Evolutionary conservation across 2,329 filamentous ascomycete species (phyloP).

Genomic region (Calonectria pteridis): DNA sequence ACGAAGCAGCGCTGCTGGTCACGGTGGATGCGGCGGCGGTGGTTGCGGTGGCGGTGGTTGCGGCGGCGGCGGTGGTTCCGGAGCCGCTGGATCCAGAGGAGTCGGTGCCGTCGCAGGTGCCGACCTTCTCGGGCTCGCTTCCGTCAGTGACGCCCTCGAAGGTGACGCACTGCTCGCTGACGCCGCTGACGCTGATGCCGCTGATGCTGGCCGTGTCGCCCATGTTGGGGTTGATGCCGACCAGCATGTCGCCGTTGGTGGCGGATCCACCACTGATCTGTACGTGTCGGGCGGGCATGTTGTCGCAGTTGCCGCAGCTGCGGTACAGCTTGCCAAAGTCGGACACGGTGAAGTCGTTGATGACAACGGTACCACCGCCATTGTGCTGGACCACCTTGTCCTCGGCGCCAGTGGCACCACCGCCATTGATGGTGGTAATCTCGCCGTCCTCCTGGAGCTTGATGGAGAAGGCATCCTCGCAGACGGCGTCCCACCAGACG

Average conservation of each 20-base stretch:
- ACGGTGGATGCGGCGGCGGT: neutral
- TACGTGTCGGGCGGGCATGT: conserved; percentile 55
- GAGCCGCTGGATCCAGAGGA: conserved; percentile 4
- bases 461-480: conserved; percentile 57
- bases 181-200: conserved; percentile 34
- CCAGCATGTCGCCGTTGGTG: conserved; percentile 53
- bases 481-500: conserved; percentile 63
- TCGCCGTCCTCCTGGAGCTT: conserved; percentile 42
- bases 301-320: conserved; percentile 60
- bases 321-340: conserved; percentile 64
- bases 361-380: conserved; percentile 57
- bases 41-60: conserved; percentile 7
- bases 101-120: conserved; percentile 33
- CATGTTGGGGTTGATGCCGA: conserved; percentile 58
- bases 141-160: conserved; percentile 42
- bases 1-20: neutral
- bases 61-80: neutral
- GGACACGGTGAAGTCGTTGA: conserved; percentile 55
- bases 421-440: conserved; percentile 56
- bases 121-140: conserved; percentile 42
- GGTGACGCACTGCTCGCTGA: conserved; percentile 36
- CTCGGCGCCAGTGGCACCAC: conserved; percentile 58
- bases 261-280: conserved; percentile 56
- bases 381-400: conserved; percentile 64
- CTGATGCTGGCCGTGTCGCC: conserved; percentile 48